Evolutionary conservation across 441 rosid species (phyloP).

Genomic region (Manihot esculenta): DNA sequence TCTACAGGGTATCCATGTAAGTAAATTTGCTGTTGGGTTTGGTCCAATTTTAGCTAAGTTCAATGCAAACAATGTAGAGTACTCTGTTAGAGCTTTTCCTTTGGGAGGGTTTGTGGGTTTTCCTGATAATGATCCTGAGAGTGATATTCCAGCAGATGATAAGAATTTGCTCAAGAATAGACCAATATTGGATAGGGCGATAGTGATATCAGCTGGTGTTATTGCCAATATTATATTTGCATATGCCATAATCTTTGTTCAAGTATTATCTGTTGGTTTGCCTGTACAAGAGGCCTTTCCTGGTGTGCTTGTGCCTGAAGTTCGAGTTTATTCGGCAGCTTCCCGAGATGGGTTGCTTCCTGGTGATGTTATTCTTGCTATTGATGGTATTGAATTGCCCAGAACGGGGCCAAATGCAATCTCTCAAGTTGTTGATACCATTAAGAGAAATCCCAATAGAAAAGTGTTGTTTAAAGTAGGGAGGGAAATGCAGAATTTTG

Average conservation of each 20-base stretch:
- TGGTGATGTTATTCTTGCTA: slow-evolving; percentile 76
- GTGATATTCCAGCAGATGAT: slow-evolving; percentile 78
- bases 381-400: slow-evolving; percentile 55
- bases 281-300: slow-evolving; percentile 91
- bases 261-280: slow-evolving; percentile 81
- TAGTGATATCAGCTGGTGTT: slow-evolving; percentile 92
- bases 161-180: slow-evolving; percentile 79
- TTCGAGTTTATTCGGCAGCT: slow-evolving; percentile 78
- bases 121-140: slow-evolving; percentile 94
- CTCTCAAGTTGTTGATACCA: slow-evolving; percentile 59
- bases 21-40: slow-evolving; percentile 91
- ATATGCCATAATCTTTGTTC: slow-evolving; percentile 68
- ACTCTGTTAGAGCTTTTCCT: slow-evolving; percentile 88
- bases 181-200: slow-evolving; percentile 70
- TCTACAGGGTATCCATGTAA: slow-evolving; percentile 90
- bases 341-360: slow-evolving; percentile 86
- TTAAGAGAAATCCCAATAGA: slow-evolving; percentile 60
- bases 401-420: slow-evolving; percentile 51
- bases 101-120: slow-evolving; percentile 96
- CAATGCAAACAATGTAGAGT: slow-evolving; percentile 80
- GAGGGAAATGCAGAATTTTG: slow-evolving; percentile 56
- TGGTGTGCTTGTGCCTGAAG: slow-evolving; percentile 89
- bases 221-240: slow-evolving; percentile 86
- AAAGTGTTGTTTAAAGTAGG: slow-evolving; percentile 59
- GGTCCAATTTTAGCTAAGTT: slow-evolving; percentile 93